Evolutionary conservation across 1,284 basidiomycete genomes (phyloP).

Genomic region (Moniliophthora roreri): DNA sequence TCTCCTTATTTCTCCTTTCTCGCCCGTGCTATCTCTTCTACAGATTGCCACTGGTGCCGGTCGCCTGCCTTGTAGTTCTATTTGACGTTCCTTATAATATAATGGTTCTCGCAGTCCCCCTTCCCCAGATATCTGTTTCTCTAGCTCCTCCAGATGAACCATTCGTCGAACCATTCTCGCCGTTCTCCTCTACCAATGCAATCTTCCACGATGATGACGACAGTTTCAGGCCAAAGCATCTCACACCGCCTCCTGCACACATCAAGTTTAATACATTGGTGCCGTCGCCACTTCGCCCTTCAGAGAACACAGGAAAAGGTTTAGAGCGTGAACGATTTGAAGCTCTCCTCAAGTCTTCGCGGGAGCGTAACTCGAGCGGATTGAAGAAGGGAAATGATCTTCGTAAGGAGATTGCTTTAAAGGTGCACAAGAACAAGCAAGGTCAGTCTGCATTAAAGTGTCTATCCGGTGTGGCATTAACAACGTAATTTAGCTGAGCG

Average conservation of each 20-base stretch:
- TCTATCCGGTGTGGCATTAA: constrained; percentile 9
- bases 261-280: constrained; percentile 34
- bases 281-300: constrained; percentile 52
- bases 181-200: constrained; percentile 40
- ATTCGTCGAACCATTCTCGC: constrained; percentile 56
- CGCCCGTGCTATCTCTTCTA: constrained; percentile 18
- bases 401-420: constrained; percentile 71
- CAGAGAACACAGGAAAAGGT: constrained; percentile 45
- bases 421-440: constrained; percentile 73
- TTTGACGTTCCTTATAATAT: constrained; percentile 15
- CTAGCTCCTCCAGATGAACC: constrained; percentile 56
- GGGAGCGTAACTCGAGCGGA: constrained; percentile 48
- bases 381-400: constrained; percentile 56
- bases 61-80: constrained; percentile 28
- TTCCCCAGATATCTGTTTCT: constrained; percentile 70
- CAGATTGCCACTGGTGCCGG: constrained; percentile 41
- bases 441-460: constrained; percentile 40
- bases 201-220: constrained; percentile 38
- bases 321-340: constrained; percentile 64
- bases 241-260: constrained; percentile 57
- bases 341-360: constrained; percentile 56
- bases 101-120: constrained; percentile 47
- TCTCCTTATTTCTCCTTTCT: constrained; percentile 20
- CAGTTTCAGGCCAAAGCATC: constrained; percentile 51
- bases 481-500: constrained; percentile 55